Evolutionary conservation across 73 alveolate species (phyloP).

Genomic region (Paramecium octaurelia): DNA sequence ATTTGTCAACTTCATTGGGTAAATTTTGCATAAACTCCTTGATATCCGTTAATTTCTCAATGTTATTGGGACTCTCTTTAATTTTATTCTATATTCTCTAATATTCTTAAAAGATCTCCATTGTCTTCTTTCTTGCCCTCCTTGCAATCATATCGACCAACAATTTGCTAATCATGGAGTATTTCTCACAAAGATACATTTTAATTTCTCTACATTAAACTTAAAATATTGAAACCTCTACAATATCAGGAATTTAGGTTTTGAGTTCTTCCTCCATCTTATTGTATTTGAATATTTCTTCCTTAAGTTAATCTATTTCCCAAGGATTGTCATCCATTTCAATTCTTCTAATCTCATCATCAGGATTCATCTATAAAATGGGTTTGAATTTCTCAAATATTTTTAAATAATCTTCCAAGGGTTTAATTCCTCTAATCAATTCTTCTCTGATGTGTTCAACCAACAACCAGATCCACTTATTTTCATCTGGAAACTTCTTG

Average conservation of each 20-base stretch:
- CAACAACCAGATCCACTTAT: conserved; percentile 97
- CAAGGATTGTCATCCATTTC: conserved; percentile 90
- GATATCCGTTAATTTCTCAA: conserved; percentile 95
- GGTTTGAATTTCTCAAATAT: conserved; percentile 87
- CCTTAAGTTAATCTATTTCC: conserved; percentile 87
- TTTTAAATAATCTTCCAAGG: conserved; percentile 89
- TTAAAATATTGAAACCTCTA: conserved; percentile 93
- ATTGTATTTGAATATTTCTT: conserved; percentile 89
- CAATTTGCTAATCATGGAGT: conserved; percentile 86
- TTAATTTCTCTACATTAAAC: conserved; percentile 95
- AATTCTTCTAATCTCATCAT: conserved; percentile 78
- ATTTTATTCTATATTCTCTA: conserved; percentile 93
- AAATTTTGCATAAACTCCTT: conserved; percentile 91
- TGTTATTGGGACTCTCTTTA: conserved; percentile 88
- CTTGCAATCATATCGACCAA: conserved; percentile 94
- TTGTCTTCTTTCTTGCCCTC: conserved; percentile 93
- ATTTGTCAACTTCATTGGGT: conserved; percentile 93
- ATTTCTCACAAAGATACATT: conserved; percentile 90
- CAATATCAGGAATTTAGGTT: conserved; percentile 90
- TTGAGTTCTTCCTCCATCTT: conserved; percentile 87
- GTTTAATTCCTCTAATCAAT: conserved; percentile 90
- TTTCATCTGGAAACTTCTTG: conserved; percentile 89
- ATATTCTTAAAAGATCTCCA: conserved; percentile 84
- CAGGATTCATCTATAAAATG: conserved; percentile 91
- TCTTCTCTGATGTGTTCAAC: conserved; percentile 75